These are phyloP conservation scores for Withania somnifera DNA, from an alignment of 305 asterid species.

Conservation along the genomic window DNA sequence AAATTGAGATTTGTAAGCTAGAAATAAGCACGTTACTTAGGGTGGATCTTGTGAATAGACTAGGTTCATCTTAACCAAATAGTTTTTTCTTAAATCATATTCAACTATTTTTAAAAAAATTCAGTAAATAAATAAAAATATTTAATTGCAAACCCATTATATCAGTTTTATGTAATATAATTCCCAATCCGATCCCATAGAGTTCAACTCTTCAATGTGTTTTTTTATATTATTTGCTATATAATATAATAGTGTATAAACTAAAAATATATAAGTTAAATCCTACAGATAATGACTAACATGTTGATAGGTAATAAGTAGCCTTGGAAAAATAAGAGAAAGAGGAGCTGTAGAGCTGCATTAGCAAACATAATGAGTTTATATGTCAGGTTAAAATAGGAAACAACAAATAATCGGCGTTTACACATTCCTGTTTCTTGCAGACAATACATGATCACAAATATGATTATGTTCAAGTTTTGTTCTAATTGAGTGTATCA, in stretches of 20 bases:
- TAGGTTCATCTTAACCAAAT: not conserved
- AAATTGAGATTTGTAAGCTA: not conserved
- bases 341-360: not conserved
- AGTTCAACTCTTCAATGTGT: too few species aligned
- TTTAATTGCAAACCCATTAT: not conserved
- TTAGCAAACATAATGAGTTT: not conserved
- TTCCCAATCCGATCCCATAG: not conserved
- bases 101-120: not conserved
- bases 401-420: constrained; percentile 25
- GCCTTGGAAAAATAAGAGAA: not conserved
- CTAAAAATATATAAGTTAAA: not conserved
- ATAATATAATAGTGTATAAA: not conserved
- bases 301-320: not conserved
- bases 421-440: constrained; percentile 18
- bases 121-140: not conserved
- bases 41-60: not conserved
- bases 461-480: constrained; percentile 41
- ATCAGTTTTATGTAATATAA: not conserved
- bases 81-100: not conserved
- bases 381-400: constrained; percentile 3
- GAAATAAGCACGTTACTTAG: not conserved
- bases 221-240: not conserved
- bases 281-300: not conserved
- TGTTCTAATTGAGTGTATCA: not conserved
- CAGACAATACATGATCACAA: constrained; percentile 71